phyloP scores from a whole-genome alignment of 371 early-diverging fungal species.

The Mortierella sp. region DNA sequence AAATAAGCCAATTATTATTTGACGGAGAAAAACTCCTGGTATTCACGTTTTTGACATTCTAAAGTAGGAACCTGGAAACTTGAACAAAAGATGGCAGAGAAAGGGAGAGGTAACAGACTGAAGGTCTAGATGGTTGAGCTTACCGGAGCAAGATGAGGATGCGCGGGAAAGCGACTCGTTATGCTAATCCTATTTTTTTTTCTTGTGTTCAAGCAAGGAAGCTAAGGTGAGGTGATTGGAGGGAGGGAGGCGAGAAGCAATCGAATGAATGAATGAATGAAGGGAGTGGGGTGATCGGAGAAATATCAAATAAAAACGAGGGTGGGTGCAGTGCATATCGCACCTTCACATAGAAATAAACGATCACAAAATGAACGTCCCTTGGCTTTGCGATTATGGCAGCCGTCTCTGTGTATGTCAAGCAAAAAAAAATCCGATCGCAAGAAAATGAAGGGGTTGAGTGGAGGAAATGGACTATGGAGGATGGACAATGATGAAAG shows the following conservation, averaged over 20 bases:
- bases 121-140: too few species aligned
- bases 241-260: not conserved
- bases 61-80: too few species aligned
- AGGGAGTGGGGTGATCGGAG: not conserved
- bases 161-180: not conserved
- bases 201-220: not conserved
- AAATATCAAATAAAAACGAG: not conserved
- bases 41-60: not conserved
- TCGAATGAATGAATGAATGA: not conserved
- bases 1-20: not conserved
- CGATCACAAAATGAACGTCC: not conserved
- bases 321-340: not conserved
- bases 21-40: slow-evolving; percentile 3
- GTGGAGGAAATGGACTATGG: not conserved
- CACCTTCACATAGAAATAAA: not conserved
- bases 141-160: too few species aligned
- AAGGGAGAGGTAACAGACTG: not conserved
- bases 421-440: not conserved
- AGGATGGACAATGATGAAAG: not conserved
- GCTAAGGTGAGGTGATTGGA: not conserved
- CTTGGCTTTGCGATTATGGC: not conserved
- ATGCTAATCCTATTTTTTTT: not conserved
- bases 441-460: not conserved
- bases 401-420: not conserved
- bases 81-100: not conserved